Percentiles rank a stretch among this genome's conserved stretches.
These are phyloP conservation scores for Dactylellina drechsleri DNA, from an alignment of 2,329 filamentous ascomycete genomes.

Conservation along the genomic window DNA sequence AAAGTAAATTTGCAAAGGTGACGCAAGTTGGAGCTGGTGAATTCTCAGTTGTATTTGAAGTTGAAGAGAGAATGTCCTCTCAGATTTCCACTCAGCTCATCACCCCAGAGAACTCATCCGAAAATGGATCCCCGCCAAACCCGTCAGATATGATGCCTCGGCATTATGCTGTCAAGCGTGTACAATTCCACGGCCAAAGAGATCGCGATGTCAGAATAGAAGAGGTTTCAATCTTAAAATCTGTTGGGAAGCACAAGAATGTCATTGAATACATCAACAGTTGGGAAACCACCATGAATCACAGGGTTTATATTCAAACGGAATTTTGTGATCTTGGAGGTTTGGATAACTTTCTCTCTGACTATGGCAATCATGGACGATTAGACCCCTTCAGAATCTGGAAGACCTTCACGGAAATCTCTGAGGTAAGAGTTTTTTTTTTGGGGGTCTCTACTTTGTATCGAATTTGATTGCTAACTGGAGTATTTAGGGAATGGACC, in stretches of 20 bases:
- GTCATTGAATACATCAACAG: constrained; percentile 83
- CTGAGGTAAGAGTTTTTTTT: constrained; percentile 71
- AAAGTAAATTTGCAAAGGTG: constrained; percentile 78
- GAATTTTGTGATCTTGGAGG: constrained; percentile 97
- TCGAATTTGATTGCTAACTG: constrained; percentile 34
- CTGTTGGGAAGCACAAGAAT: constrained; percentile 83
- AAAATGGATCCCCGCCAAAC: constrained; percentile 66
- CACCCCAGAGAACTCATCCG: constrained; percentile 64
- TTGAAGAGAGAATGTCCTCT: constrained; percentile 67
- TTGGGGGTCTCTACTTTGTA: background rate
- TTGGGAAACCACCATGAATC: constrained; percentile 79
- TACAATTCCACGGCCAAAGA: constrained; percentile 78
- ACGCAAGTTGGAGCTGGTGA: constrained; percentile 86
- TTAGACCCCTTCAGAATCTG: constrained; percentile 98
- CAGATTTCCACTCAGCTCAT: constrained; percentile 64
- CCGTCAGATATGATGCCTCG: constrained; percentile 65
- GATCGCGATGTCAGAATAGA: constrained; percentile 85
- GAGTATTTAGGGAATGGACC: constrained; percentile 78
- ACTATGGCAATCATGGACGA: constrained; percentile 82
- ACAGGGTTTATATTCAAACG: constrained; percentile 92
- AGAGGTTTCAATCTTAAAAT: constrained; percentile 81
- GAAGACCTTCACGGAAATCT: constrained; percentile 92
- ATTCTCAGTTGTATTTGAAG: constrained; percentile 91
- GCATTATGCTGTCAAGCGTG: constrained; percentile 92
- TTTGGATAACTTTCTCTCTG: constrained; percentile 83